phyloP scores from a whole-genome alignment of 1,284 basidiomycete species.

The Rhizoctonia solani region DNA sequence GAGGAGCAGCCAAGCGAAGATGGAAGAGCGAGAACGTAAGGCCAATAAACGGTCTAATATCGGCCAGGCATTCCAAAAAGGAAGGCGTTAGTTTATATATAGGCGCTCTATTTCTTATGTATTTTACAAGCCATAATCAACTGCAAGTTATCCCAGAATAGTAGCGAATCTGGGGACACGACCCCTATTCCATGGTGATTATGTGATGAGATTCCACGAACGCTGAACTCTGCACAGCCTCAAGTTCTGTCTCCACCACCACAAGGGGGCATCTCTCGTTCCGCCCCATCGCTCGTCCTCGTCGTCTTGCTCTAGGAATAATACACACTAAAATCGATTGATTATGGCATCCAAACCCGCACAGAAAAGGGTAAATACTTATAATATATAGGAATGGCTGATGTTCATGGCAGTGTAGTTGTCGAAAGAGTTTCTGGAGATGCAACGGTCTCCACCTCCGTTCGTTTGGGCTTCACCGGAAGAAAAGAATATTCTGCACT shows the following conservation, averaged over 20 bases:
- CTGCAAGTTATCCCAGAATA: not conserved
- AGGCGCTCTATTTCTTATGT: not conserved
- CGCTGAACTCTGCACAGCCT: conserved; percentile 8
- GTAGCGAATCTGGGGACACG: not conserved
- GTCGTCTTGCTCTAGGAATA: not conserved
- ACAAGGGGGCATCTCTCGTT: not conserved
- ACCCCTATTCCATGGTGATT: conserved; percentile 12
- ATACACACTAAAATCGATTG: not conserved
- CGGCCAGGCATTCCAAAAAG: conserved; percentile 33
- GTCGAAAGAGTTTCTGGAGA: conserved; percentile 85
- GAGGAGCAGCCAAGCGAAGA: conserved; percentile 66
- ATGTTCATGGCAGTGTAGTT: conserved; percentile 55
- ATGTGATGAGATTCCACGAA: conserved; percentile 7
- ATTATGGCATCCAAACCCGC: conserved; percentile 81
- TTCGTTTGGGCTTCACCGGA: conserved; percentile 93
- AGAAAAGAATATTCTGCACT: conserved; percentile 92
- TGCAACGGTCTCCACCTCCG: conserved; percentile 93
- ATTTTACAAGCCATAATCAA: not conserved
- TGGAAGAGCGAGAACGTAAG: conserved; percentile 73
- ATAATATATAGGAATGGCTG: conserved; percentile 31
- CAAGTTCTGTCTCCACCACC: conserved; percentile 17
- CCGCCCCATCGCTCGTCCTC: no score
- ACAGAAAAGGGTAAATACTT: conserved; percentile 70
- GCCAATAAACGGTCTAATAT: conserved; percentile 22
- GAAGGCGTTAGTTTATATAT: conserved; percentile 23